A percentile compares a stretch with the other conserved stretches of the same genome.
Conservation (phyloP, 495 filamentous ascomycete species). For the Filosporella fistucella region DNA sequence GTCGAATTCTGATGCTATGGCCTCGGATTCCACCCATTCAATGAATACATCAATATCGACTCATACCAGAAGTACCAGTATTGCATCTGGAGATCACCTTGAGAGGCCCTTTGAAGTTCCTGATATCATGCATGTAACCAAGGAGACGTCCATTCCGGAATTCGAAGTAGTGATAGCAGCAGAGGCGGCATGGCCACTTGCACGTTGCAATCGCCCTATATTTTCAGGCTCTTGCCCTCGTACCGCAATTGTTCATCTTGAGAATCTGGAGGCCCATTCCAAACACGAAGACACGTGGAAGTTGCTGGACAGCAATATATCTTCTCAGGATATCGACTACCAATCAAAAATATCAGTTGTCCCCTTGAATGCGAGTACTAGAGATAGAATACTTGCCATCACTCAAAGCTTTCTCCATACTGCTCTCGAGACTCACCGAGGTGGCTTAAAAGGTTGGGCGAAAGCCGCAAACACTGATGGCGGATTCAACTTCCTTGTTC, state of each 20-base stretch:
- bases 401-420: conserved; percentile 60
- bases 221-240: conserved; percentile 47
- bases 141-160: no score
- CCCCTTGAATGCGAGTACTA: conserved; percentile 41
- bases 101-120: no score
- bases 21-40: no score
- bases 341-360: conserved; percentile 33
- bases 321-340: conserved; percentile 23
- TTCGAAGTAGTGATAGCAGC: conserved; percentile 47
- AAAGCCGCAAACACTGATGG: no score
- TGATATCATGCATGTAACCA: no score
- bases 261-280: conserved; percentile 52
- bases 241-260: conserved; percentile 53
- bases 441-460: no score
- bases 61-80: no score
- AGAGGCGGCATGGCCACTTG: conserved; percentile 51
- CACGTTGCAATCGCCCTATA: conserved; percentile 48
- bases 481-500: conserved; percentile 48
- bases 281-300: conserved; percentile 45
- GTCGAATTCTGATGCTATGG: no score
- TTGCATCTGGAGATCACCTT: no score
- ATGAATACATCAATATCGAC: no score
- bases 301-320: conserved; percentile 29
- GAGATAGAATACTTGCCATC: conserved; percentile 60
- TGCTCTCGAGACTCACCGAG: conserved; percentile 54